phyloP scores from a whole-genome alignment of 495 filamentous ascomycete genomes.

The Usnea hakonensis region DNA sequence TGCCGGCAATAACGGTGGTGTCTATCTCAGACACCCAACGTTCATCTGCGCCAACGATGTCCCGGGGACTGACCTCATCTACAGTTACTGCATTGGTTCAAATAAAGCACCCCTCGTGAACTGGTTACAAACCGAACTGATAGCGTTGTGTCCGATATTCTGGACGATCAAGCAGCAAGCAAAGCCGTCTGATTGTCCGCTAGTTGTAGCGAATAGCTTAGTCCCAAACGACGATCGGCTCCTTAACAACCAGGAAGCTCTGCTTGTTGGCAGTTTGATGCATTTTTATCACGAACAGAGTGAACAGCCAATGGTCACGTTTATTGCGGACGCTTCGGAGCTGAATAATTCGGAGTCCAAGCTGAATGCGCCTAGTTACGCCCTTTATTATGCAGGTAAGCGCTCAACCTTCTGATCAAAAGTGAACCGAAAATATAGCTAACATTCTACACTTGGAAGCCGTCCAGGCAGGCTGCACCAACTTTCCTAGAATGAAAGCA shows the following conservation, averaged over 20 bases:
- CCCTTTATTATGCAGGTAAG: slow-evolving; percentile 2
- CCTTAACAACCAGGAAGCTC: neutral
- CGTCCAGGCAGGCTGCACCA: slow-evolving; percentile 3
- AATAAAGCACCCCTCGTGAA: neutral
- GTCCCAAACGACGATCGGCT: neutral
- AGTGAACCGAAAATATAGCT: neutral
- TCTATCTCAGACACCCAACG: neutral
- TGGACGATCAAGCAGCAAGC: neutral
- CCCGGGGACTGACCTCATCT: neutral
- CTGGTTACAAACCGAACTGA: neutral
- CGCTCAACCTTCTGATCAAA: no score
- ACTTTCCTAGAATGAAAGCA: neutral
- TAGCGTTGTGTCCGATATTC: neutral
- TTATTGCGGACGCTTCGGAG: neutral
- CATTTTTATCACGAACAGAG: neutral
- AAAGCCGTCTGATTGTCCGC: neutral
- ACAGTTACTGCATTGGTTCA: neutral
- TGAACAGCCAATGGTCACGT: no score
- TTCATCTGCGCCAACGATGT: neutral
- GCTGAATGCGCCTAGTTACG: neutral
- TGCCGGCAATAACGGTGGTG: neutral
- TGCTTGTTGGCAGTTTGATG: neutral
- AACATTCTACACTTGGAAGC: neutral
- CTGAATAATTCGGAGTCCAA: neutral
- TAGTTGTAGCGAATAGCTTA: neutral